Base-by-base conservation (phyloP, 1,139 yeast genomes). In the Blastobotrys aristatus region DNA sequence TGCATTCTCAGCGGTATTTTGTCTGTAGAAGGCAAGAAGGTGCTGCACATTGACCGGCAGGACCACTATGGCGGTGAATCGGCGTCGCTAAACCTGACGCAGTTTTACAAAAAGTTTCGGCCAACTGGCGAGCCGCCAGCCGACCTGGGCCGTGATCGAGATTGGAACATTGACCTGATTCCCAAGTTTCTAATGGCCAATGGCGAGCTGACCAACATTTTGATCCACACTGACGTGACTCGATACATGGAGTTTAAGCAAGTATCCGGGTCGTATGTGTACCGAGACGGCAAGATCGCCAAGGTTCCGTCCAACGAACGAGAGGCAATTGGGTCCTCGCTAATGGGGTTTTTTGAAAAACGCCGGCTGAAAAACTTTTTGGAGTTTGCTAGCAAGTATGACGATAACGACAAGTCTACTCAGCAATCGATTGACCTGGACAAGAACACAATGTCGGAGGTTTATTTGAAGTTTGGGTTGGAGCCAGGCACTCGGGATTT, bases 151-250 rank as follows among this genome's bases (percentile, higher is more conserved):
- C 80, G 95, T 59, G 96, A 89, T 63, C 79, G 98, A 57, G 98
- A 92, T 67, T 92, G 98, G 97, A 89, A 95, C 67, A 90, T 92
- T 49, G 99, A 92, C 65, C 75, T 92, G 71, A 89, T 92, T 61
- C 99, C 99, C 44, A 92, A 92, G 72, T 92, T 92, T 60, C 74
- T 94, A 60, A 94, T 92, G 98, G 94, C 97, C 50, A 88, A 89
- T 62, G 99, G 99, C 36, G 99, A 92, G 66, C 77, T 92, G 70
- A 90, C 97, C 58, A 90, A 90, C 67, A 94, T 92, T 59, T 77
- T 92, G 62, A 92, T 86, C 33, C 96, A 90, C 67, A 92, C 98
- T 22, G 92, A 90, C 60, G 98, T 92, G 46, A 90, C 97, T 22
- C 78, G 96, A 57, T 92, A 90, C 67, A 84, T 94, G 62, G 97